These are phyloP conservation scores for Thinopyrum elongatum DNA, from an alignment of 176 grass and related monocot genomes.

Conservation along the genomic window DNA sequence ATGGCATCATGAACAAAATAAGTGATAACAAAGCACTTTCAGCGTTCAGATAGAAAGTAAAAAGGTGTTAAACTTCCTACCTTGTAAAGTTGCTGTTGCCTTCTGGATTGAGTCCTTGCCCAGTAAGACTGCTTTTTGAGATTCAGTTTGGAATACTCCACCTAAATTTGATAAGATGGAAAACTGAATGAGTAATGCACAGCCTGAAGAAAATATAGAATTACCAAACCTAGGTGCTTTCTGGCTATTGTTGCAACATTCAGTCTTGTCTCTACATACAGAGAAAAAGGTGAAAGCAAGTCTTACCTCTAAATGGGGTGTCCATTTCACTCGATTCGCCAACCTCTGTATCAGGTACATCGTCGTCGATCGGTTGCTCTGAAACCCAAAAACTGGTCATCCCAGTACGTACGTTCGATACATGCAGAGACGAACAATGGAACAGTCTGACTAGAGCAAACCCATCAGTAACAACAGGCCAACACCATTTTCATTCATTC, in stretches of 20 bases:
- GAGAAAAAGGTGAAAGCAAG: too few relatives aligned
- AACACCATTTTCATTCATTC: neutral
- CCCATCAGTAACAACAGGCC: neutral
- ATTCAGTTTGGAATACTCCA: neutral
- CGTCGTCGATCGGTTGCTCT: too few relatives aligned
- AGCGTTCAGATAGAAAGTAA: too few relatives aligned
- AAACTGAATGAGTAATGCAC: neutral
- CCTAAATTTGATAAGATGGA: slow-evolving; percentile 22
- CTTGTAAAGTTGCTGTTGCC: too few relatives aligned
- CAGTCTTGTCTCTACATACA: neutral
- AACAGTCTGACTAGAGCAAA: neutral
- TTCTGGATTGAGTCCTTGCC: too few relatives aligned
- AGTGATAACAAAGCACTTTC: too few relatives aligned
- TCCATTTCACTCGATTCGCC: too few relatives aligned
- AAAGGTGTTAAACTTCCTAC: too few relatives aligned
- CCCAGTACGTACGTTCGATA: neutral
- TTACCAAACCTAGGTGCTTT: neutral
- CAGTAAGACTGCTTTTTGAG: too few relatives aligned
- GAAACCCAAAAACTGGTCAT: neutral
- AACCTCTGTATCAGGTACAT: too few relatives aligned
- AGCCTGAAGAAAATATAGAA: slow-evolving; percentile 10
- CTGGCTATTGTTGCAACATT: neutral
- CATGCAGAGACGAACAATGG: neutral
- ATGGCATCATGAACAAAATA: too few relatives aligned
- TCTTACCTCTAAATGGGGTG: too few relatives aligned